A percentile compares a stretch with the other conserved stretches of the same genome.
phyloP scores from a whole-genome alignment of 805 yeast species.

The Lipomyces orientalis region DNA sequence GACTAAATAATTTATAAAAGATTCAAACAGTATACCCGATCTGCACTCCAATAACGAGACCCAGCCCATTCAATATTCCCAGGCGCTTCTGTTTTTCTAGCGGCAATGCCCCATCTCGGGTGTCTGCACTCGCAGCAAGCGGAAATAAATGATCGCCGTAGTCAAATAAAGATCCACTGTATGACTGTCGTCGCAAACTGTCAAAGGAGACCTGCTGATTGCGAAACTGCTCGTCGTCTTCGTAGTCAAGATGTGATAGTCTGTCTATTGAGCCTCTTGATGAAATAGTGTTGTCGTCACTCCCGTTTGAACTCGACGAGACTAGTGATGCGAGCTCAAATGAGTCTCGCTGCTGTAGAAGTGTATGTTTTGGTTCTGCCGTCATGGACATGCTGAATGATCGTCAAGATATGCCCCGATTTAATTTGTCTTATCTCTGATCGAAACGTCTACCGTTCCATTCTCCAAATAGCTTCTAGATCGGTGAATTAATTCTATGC shows the following conservation, averaged over 20 bases:
- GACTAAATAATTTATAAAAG: not conserved
- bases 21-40: conserved; percentile 43
- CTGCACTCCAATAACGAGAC: conserved; percentile 51
- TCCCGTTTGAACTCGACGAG: conserved; percentile 35
- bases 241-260: conserved; percentile 38
- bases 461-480: not conserved
- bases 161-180: conserved; percentile 39
- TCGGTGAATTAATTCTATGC: not conserved
- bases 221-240: conserved; percentile 26
- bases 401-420: not conserved
- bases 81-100: conserved; percentile 40
- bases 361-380: not conserved
- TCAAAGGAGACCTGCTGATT: conserved; percentile 27
- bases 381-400: not conserved
- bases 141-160: conserved; percentile 42
- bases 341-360: conserved; percentile 38
- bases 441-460: not conserved
- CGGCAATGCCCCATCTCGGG: conserved; percentile 34
- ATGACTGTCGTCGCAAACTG: conserved; percentile 13
- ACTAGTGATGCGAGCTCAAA: conserved; percentile 46
- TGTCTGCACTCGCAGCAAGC: conserved; percentile 40
- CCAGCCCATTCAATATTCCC: conserved; percentile 45
- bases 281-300: conserved; percentile 27
- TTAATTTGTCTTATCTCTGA: not conserved
- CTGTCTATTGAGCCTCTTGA: conserved; percentile 30